phyloP scores from a whole-genome alignment of 2,329 filamentous ascomycete species.

The Tolypocladium sp. region DNA sequence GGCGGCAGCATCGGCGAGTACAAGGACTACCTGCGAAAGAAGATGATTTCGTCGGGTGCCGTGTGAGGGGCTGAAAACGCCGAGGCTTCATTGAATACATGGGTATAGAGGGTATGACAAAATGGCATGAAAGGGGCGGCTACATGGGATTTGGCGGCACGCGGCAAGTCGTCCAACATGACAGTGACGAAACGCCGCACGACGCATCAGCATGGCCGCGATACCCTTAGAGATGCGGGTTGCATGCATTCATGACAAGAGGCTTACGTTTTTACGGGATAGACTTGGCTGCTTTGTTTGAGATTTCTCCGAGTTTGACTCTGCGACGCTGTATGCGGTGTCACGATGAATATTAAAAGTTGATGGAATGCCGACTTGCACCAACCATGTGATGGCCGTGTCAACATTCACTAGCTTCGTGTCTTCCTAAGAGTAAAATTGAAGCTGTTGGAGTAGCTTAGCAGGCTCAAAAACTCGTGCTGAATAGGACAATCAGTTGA shows the following conservation, averaged over 20 bases:
- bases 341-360: background rate
- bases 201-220: constrained; percentile 18
- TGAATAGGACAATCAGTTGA: background rate
- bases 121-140: constrained; percentile 7
- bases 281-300: constrained; percentile 20
- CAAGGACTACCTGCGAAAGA: constrained; percentile 98
- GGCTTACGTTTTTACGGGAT: constrained; percentile 19
- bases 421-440: background rate
- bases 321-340: background rate
- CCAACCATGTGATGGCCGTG: background rate
- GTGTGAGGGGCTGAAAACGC: constrained; percentile 48
- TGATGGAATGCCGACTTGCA: background rate
- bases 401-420: background rate
- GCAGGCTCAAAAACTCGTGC: background rate
- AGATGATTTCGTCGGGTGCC: constrained; percentile 85
- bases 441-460: background rate
- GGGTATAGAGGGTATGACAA: constrained; percentile 10
- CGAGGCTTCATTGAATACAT: constrained; percentile 14
- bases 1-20: constrained; percentile 84
- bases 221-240: constrained; percentile 20
- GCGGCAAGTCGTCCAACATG: constrained; percentile 10
- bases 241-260: constrained; percentile 12
- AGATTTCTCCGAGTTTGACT: constrained; percentile 8
- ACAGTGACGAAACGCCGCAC: constrained; percentile 10
- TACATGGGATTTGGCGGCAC: constrained; percentile 5